A percentile compares a stretch with the other conserved stretches of the same genome.
Evolutionary conservation across 1,139 yeast species (phyloP).

Genomic region (Sporopachydermia cereana): DNA sequence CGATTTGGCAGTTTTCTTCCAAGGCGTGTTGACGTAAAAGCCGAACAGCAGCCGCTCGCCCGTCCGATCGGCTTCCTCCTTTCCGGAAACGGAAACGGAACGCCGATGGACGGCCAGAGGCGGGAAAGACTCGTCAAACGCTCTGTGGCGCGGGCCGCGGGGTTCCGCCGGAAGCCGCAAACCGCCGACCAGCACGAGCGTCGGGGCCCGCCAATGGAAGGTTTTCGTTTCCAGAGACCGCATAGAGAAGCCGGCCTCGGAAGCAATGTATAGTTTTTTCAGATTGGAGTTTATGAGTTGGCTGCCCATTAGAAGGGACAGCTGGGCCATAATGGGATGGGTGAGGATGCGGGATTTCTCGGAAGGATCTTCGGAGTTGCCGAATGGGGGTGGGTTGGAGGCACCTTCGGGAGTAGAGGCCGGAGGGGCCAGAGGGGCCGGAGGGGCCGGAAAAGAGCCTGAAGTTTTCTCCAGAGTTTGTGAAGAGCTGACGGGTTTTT

Average conservation of each 20-base stretch:
- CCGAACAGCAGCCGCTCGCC: conserved; percentile 44
- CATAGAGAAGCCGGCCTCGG: conserved; percentile 76
- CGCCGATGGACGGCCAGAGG: conserved; percentile 16
- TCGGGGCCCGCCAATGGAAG: conserved; percentile 86
- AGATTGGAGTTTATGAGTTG: conserved; percentile 32
- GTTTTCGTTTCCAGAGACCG: conserved; percentile 75
- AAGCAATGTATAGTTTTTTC: conserved; percentile 58
- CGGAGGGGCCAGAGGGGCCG: conserved; percentile 9
- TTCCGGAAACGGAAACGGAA: conserved; percentile 14
- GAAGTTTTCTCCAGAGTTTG: not conserved
- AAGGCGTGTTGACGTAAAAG: conserved; percentile 53
- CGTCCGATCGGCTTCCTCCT: conserved; percentile 9
- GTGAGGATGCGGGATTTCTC: conserved; percentile 20
- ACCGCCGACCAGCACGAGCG: conserved; percentile 61
- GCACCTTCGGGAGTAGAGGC: conserved; percentile 13
- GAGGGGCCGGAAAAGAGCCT: conserved; percentile 4
- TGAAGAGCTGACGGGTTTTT: no score
- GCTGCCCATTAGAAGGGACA: conserved; percentile 21
- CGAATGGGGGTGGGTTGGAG: conserved; percentile 8
- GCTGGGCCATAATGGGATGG: conserved; percentile 22
- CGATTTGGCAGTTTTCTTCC: conserved; percentile 64
- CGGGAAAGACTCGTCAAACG: conserved; percentile 17
- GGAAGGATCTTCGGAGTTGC: no score
- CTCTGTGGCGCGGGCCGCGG: conserved; percentile 14
- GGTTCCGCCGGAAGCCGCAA: conserved; percentile 35